Percentiles rank a stretch among this genome's conserved stretches.
These are phyloP conservation scores for Lachnellula occidentalis DNA, from an alignment of 2,329 filamentous ascomycete genomes.

Conservation along the genomic window DNA sequence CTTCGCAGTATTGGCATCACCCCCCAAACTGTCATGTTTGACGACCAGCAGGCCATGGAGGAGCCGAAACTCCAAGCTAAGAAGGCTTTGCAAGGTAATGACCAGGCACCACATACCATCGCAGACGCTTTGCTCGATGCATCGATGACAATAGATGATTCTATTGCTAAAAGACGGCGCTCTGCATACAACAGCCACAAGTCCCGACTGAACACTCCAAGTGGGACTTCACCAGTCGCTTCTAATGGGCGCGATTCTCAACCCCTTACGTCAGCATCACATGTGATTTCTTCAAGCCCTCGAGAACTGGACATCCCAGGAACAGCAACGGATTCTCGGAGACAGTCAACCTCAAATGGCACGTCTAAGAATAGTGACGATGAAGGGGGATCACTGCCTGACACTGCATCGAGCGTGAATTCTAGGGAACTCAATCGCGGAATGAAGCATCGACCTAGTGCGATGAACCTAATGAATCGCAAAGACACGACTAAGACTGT, in stretches of 20 bases:
- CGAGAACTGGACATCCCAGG: conserved; percentile 13
- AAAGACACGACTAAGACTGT: conserved; percentile 53
- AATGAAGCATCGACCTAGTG: conserved; percentile 54
- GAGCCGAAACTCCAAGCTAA: conserved; percentile 32
- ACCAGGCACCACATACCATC: conserved; percentile 60
- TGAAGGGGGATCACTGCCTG: conserved; percentile 26
- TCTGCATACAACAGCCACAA: conserved; percentile 47
- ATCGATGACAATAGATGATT: conserved; percentile 77
- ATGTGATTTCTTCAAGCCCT: conserved; percentile 19
- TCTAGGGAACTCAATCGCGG: conserved; percentile 34
- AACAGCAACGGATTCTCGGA: conserved; percentile 14
- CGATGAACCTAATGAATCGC: conserved; percentile 54
- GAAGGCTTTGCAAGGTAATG: conserved; percentile 32
- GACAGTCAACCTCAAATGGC: conserved; percentile 11
- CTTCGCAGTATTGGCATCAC: conserved; percentile 72
- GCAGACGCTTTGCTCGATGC: conserved; percentile 88
- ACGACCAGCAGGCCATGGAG: conserved; percentile 60
- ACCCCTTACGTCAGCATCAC: conserved; percentile 21
- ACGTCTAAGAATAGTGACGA: conserved; percentile 27
- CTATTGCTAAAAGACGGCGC: conserved; percentile 48
- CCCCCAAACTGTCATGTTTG: conserved; percentile 88
- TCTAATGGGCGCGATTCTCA: conserved; percentile 13
- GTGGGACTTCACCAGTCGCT: conserved; percentile 8
- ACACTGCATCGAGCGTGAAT: conserved; percentile 26
- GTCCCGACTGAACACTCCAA: conserved; percentile 37